Evolutionary conservation across 1,284 basidiomycete species (phyloP).

Genomic region (Termitomyces sp.): DNA sequence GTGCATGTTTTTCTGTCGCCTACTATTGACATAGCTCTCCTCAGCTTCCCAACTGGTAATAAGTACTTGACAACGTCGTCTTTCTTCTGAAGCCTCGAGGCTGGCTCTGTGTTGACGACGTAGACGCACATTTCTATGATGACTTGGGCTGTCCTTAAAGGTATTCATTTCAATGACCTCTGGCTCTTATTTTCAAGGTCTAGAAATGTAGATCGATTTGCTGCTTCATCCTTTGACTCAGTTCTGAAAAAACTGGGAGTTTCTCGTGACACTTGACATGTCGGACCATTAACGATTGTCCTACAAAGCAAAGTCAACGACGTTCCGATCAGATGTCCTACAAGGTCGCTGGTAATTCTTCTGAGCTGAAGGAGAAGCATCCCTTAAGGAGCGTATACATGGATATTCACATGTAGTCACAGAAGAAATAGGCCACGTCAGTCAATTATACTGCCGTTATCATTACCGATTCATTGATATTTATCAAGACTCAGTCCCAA

Average conservation of each 20-base stretch:
- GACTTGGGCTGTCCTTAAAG: neutral
- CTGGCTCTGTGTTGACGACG: slow-evolving; percentile 4
- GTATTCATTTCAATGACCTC: slow-evolving; percentile 1
- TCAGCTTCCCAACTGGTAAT: neutral
- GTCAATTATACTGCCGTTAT: neutral
- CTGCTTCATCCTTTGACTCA: neutral
- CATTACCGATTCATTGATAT: too few relatives aligned
- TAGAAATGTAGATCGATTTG: neutral
- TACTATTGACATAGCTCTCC: neutral
- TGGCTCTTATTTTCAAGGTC: neutral
- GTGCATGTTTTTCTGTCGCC: neutral
- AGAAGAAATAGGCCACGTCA: neutral
- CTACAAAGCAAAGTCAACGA: neutral
- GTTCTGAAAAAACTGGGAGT: neutral
- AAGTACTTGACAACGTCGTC: slow-evolving; percentile 2
- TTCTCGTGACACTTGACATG: neutral
- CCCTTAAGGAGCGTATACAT: neutral
- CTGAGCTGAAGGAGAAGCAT: neutral
- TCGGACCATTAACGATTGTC: neutral
- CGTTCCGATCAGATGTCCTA: neutral
- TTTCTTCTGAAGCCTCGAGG: slow-evolving; percentile 4
- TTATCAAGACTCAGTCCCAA: too few relatives aligned
- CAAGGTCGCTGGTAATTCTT: neutral
- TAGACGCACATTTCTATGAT: neutral
- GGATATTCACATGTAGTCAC: neutral